Evolutionary conservation across 78 protist genomes (phyloP).

Genomic region (Cyanophora paradoxa): DNA sequence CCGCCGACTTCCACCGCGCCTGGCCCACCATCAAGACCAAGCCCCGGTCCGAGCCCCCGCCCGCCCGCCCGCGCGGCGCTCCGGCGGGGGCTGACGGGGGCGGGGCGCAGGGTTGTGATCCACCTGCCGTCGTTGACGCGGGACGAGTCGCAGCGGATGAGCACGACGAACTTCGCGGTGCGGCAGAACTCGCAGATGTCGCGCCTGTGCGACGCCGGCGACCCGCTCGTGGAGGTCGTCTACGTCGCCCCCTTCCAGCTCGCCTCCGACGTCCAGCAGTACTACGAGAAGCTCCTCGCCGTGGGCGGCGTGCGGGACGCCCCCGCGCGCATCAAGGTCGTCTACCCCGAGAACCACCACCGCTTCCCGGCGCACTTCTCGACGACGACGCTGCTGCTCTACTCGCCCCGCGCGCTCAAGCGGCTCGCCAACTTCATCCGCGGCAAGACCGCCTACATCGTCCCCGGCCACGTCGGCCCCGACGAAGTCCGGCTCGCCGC

Average conservation of each 20-base stretch:
- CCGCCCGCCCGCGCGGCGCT: background rate
- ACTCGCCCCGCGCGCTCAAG: conserved; percentile 9
- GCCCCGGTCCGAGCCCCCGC: background rate
- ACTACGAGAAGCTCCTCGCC: conserved; percentile 11
- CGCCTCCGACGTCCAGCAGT: conserved; percentile 4
- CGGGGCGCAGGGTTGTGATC: background rate
- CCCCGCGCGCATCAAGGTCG: background rate
- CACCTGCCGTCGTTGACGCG: conserved; percentile 4
- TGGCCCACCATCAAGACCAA: background rate
- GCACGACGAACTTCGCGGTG: background rate
- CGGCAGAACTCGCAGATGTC: conserved; percentile 9
- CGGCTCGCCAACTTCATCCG: conserved; percentile 14
- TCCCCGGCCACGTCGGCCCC: conserved; percentile 24
- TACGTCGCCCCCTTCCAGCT: conserved; percentile 22
- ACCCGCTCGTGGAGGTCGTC: background rate
- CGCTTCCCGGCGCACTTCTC: conserved; percentile 21
- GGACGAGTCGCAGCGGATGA: conserved; percentile 7
- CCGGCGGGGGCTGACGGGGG: background rate
- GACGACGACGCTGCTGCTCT: background rate
- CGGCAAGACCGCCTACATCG: conserved; percentile 9
- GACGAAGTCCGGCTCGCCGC: background rate
- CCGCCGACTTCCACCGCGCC: background rate
- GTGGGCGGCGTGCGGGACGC: background rate
- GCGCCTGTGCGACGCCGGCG: background rate
- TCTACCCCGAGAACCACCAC: conserved; percentile 13